Base-by-base conservation (phyloP, 495 filamentous ascomycete genomes). In the Annulohypoxylon stygium region DNA sequence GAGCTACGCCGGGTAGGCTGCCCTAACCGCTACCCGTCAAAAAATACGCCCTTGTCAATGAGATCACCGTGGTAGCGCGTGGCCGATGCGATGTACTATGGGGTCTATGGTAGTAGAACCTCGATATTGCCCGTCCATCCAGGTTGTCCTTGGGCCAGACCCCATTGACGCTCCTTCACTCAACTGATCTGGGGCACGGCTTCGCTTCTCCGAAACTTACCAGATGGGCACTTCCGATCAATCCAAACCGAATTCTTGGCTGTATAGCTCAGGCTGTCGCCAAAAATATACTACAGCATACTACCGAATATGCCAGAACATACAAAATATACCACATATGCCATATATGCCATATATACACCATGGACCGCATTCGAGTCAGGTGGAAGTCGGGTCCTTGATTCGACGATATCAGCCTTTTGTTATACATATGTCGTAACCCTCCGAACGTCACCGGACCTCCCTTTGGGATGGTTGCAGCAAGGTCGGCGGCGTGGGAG, bases 201-300 rank as follows among this genome's bases (percentile, higher is more conserved):
- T 50, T 55, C 51, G 18, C 16, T 57, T 73, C 74, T 78, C 76
- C 74, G 76, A 75, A 73, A 75, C 76, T 76, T 78, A 69, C 74
- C 65, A 70, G 71, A 78, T 70, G 69, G 65, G 74, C 75, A 68
- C 57, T 65, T 54, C 66, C 66, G 57, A 57, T 47, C 50, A 67
- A 75, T 64, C 59, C 63, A 69, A 70, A 54, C 67, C 26, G 63
- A 33, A 33, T 54, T 43, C 36, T 61, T 71, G 72, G 59, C 72
- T 67, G 67, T 37, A 45, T 68, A 53, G 63, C 58, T 61, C 36
- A 41, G 58, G 25, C 16, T 75, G 43, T 64, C 66, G 48, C 71
- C 66, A 64, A 67, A 63, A 61, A 59, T 47, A 47, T 16, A 47
- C 43, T n/a, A n/a, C 30, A 43, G 14, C 14, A 43, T 43, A 43